Evolutionary conservation across 345 rosid genomes (phyloP).

Genomic region (Arabidopsis arenosa): DNA sequence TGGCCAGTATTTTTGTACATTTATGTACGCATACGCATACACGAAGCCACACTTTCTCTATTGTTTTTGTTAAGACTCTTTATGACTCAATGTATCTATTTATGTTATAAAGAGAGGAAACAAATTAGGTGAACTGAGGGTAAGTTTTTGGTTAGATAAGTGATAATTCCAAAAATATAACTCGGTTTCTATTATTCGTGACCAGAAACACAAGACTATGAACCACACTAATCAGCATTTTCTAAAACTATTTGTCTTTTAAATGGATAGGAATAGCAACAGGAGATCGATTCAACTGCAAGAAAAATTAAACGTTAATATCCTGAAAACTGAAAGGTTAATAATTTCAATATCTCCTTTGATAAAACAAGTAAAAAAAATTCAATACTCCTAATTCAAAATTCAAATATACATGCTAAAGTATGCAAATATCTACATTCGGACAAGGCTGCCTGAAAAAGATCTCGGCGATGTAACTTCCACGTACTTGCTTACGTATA

Average conservation of each 20-base stretch:
- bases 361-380: no score
- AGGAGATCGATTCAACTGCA: not conserved
- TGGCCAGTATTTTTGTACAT: constrained; percentile 40
- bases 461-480: not conserved
- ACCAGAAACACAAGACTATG: not conserved
- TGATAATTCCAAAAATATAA: not conserved
- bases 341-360: not conserved
- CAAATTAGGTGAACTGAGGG: not conserved
- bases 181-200: not conserved
- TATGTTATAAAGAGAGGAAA: not conserved
- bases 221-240: not conserved
- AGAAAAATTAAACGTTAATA: not conserved
- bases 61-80: not conserved
- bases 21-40: constrained; percentile 39
- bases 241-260: not conserved
- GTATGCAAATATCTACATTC: not conserved
- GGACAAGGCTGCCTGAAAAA: not conserved
- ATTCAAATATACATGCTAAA: not conserved
- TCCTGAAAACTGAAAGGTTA: not conserved
- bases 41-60: constrained; percentile 19
- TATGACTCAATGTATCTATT: not conserved
- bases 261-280: not conserved
- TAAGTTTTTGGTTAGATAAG: not conserved
- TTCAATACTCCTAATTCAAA: not conserved
- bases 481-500: constrained; percentile 19